Evolutionary conservation across 2,329 filamentous ascomycete species (phyloP), one percentile per base, ranked within the genome.

Genomic region (Fusarium tanahbumbuense): DNA sequence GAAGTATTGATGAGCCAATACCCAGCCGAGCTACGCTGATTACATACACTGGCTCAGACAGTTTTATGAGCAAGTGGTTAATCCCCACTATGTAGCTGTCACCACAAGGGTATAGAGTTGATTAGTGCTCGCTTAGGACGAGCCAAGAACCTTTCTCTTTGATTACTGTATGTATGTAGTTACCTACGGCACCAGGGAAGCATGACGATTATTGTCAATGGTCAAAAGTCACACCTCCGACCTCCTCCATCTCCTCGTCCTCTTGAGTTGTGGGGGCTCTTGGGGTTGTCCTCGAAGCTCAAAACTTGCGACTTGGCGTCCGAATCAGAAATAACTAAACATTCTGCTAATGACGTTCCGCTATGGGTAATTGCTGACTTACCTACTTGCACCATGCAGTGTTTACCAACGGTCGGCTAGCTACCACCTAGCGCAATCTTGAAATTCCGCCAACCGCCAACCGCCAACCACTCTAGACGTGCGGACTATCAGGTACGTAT

Each of bases 51-150:
- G 12, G 32, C 28, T 47, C 52, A 41, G 41, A 40, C 32, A 67
- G 44, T 44, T 52, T 34, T 49, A 25, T 20, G 30, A 50, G 32
- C 10, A 67, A 61, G 68, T 70, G 71, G 70, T 65, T 62, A 44
- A 64, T 63, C 67, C 65, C 73, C 71, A 70, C 71, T 61, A 44
- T 53, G 60, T 59, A 52, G 69, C 60, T 75, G 69, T 75, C 73
- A 73, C 70, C 72, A 45, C 69, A 52, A 52, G 57, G 68, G 67
- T 52, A 41, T 63, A 71, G 60, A 74, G 62, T 72, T 67, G 68
- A 57, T 50, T 64, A 64, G 60, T 56, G 56, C 61, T 72, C 57
- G 61, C 61, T 71, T 72, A 65, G 23, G 57, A 37, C 52, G 56
- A 40, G 58, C 60, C 58, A 49, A 56, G 49, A 53, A 55, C 55